Base-by-base conservation (phyloP, 306 rosid species). In the Herpetospermum pedunculosum region DNA sequence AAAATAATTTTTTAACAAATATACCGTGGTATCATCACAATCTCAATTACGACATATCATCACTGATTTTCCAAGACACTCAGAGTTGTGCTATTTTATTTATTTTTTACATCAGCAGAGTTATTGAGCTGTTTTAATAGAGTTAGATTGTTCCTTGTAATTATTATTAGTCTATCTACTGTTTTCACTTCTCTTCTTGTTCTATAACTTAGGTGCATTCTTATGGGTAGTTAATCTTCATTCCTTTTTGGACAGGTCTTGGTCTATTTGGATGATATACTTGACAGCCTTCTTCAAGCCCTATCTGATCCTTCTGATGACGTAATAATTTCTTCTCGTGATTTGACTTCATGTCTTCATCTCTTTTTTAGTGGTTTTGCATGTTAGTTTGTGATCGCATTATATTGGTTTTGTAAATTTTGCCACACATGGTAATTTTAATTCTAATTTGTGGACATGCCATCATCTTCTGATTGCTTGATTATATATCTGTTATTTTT, bases 221-320 rank as follows among this genome's bases (percentile, higher is more conserved):
- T 71, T 46, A 32, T 48, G 59, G 16, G 52, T 57, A 60, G 52
- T 49, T n/a, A 40, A 46, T 73, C 65, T 72, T 78, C 78, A 43
- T 58, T 41, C 29, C 25, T 60, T 47, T 54, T 72, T 72, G 32
- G 80, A 81, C 96, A 95, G 99, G 96, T 89, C 74, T 85, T 95
- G 78, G 78, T 77, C 70, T 91, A 15, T 79, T 85, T 91, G 86
- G 59, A 83, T 71, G 97, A 91, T 82, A 80, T 91, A 88, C 85
- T 95, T 72, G 90, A 87, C 48, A 85, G 92, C 75, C 89, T 95
- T 80, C 90, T 95, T 75, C 80, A 78, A 81, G 96, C 93, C 28
- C 90, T 95, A 65, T 95, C 99, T 28, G 99, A 95, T 86, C 79
- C 93, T 55, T 89, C 96, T 37, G 96, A 95, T 70, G 81, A 85